A percentile compares a stretch with the other conserved stretches of the same genome.
phyloP scores from a whole-genome alignment of 139 green algal species.

The Chlamydomonas asymmetrica region DNA sequence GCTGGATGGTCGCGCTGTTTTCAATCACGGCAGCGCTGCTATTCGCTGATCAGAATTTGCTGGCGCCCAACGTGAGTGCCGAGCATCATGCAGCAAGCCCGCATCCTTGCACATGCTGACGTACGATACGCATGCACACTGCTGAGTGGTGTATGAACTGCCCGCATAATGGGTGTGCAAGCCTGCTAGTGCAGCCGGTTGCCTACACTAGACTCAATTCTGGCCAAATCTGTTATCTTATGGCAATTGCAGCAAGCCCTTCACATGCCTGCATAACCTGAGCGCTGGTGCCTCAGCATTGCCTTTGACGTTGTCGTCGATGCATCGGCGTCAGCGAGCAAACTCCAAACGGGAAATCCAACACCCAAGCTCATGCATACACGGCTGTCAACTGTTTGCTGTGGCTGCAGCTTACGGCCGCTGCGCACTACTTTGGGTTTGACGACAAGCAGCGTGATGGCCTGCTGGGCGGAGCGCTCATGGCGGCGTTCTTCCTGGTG shows the following conservation, averaged over 20 bases:
- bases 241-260: background rate
- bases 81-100: too few species aligned
- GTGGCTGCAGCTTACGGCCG: conserved; percentile 42
- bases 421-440: conserved; percentile 64
- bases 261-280: too few species aligned
- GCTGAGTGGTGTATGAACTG: too few species aligned
- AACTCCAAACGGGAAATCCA: background rate
- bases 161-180: too few species aligned
- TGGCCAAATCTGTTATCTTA: background rate
- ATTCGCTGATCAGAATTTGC: conserved; percentile 89
- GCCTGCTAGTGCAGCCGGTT: too few species aligned
- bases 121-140: too few species aligned
- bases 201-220: background rate
- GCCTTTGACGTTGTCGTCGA: background rate
- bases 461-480: conserved; percentile 74
- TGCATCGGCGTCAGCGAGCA: too few species aligned
- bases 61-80: conserved; percentile 84
- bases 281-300: too few species aligned
- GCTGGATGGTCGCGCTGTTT: conserved; percentile 74
- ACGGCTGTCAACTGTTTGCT: too few species aligned
- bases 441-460: conserved; percentile 66
- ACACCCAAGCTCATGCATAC: background rate
- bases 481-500: conserved; percentile 81
- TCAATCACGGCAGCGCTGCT: conserved; percentile 72
- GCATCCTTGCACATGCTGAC: too few species aligned